Percentiles rank a stretch among this genome's conserved stretches.
These are phyloP conservation scores for Striga hermonthica DNA, from an alignment of 305 asterid genomes.

Conservation along the genomic window DNA sequence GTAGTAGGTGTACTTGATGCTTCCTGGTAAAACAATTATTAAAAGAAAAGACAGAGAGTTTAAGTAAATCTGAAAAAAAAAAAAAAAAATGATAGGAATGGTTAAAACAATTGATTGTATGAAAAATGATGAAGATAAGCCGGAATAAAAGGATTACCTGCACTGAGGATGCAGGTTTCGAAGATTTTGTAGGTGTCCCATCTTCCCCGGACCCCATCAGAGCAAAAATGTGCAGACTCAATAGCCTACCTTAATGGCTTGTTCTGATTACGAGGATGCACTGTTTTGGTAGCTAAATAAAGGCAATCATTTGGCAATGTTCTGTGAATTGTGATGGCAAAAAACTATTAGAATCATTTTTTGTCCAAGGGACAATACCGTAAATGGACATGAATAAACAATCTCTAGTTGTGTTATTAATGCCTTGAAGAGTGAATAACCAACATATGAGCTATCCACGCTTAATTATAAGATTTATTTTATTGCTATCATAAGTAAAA, in stretches of 20 bases:
- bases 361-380: conserved; percentile 13
- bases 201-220: conserved; percentile 74
- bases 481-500: conserved; percentile 1
- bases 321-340: conserved; percentile 10
- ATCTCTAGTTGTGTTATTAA: no score
- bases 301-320: conserved; percentile 25
- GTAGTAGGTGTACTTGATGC: conserved; percentile 45
- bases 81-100: conserved; percentile 8
- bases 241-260: conserved; percentile 23
- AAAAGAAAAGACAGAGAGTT: conserved; percentile 11
- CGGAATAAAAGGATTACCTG: conserved; percentile 42
- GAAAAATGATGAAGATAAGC: neutral
- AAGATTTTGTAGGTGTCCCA: conserved; percentile 54
- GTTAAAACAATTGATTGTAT: conserved; percentile 5
- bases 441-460: neutral
- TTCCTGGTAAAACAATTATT: conserved; percentile 48
- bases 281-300: conserved; percentile 18
- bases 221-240: conserved; percentile 33
- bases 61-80: neutral
- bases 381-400: conserved; percentile 4
- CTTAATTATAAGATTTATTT: neutral
- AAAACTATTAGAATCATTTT: conserved; percentile 13
- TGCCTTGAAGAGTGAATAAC: no score
- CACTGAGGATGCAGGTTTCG: conserved; percentile 51
- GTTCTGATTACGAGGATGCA: conserved; percentile 24